Evolutionary conservation across 2,329 filamentous ascomycete genomes (phyloP).

Genomic region (Apiospora sp.): DNA sequence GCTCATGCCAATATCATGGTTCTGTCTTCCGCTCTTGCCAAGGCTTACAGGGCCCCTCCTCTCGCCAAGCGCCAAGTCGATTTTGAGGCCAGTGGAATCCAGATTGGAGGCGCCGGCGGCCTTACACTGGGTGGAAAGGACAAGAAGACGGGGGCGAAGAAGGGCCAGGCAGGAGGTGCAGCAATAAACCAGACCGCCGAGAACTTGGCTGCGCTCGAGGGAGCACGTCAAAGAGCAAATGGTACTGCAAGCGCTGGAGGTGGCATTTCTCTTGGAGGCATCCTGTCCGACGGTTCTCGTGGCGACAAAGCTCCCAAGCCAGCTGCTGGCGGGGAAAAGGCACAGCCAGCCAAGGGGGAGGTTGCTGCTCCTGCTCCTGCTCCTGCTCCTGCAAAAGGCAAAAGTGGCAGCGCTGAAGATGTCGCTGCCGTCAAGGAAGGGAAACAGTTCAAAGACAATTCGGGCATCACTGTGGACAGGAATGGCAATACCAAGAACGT

Average conservation of each 20-base stretch:
- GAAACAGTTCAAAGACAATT: conserved; percentile 33
- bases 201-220: conserved; percentile 6
- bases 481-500: conserved; percentile 31
- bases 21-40: conserved; percentile 16
- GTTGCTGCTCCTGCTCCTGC: conserved; percentile 20
- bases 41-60: background rate
- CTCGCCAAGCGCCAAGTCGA: conserved; percentile 24
- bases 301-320: background rate
- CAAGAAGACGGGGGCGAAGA: background rate
- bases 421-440: conserved; percentile 30
- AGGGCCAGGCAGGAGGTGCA: background rate
- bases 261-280: background rate
- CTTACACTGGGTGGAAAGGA: background rate
- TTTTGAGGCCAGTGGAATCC: conserved; percentile 20
- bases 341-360: conserved; percentile 18
- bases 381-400: conserved; percentile 7
- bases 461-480: conserved; percentile 31
- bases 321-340: background rate
- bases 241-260: background rate
- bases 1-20: conserved; percentile 30
- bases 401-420: conserved; percentile 27
- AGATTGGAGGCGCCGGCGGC: background rate
- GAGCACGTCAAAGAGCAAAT: background rate
- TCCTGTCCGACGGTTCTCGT: conserved; percentile 2
- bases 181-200: background rate